Conservation (phyloP, 2,329 filamentous ascomycete species). For the Elsinoe ampelina region DNA sequence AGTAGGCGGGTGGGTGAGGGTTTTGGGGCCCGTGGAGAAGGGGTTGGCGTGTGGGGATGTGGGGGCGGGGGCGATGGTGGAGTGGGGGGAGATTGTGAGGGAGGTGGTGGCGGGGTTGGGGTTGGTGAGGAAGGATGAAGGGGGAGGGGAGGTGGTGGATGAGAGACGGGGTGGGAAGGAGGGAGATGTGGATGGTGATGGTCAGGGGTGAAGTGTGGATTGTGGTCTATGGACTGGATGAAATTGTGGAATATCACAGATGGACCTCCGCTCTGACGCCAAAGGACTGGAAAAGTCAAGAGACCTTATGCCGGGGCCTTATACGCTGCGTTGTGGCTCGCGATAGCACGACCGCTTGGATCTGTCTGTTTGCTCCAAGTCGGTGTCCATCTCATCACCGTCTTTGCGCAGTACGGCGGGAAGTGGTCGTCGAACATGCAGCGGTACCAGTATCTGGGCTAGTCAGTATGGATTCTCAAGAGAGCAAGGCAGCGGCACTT, state of each 20-base stretch:
- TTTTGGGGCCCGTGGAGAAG: constrained; percentile 66
- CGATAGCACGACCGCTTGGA: constrained; percentile 64
- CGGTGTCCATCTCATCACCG: constrained; percentile 92
- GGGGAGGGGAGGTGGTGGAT: not conserved
- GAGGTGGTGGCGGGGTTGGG: constrained; percentile 45
- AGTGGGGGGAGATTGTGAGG: constrained; percentile 66
- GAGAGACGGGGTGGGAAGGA: not conserved
- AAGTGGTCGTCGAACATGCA: constrained; percentile 99
- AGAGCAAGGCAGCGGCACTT: constrained; percentile 31
- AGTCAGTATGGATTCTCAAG: not conserved
- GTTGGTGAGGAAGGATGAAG: constrained; percentile 12
- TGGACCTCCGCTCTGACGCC: not conserved
- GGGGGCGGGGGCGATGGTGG: constrained; percentile 72
- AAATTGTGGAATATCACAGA: not conserved
- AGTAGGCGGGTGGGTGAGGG: constrained; percentile 50
- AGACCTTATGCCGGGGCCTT: constrained; percentile 16
- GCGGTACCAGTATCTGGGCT: constrained; percentile 80
- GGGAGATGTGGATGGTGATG: not conserved
- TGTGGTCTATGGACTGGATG: not conserved
- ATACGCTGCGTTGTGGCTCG: constrained; percentile 27
- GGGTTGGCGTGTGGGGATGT: constrained; percentile 75
- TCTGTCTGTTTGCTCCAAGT: constrained; percentile 97
- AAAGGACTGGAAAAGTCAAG: not conserved
- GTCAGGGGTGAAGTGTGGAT: not conserved
- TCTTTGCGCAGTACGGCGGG: constrained; percentile 79